Evolutionary conservation across 768 basidiomycete genomes (phyloP).

Genomic region (Podaxis rugospora): DNA sequence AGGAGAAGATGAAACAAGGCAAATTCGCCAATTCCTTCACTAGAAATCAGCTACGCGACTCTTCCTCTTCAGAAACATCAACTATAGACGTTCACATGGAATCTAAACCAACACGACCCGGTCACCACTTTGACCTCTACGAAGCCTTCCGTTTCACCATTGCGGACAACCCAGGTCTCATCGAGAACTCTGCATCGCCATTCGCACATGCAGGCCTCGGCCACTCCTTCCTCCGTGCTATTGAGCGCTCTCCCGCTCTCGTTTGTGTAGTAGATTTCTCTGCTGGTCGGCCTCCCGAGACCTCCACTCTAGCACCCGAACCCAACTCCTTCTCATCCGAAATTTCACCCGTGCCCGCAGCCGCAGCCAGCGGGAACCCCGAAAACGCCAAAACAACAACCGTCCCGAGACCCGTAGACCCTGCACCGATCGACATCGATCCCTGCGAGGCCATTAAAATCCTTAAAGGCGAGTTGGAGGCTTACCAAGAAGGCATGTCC

Average conservation of each 20-base stretch:
- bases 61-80: constrained; percentile 16
- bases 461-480: constrained; percentile 79
- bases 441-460: constrained; percentile 77
- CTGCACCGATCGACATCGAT: constrained; percentile 18
- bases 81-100: constrained; percentile 1
- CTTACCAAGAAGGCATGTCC: constrained; percentile 77
- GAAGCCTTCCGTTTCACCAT: constrained; percentile 91
- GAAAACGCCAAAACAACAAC: neutral
- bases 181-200: constrained; percentile 51
- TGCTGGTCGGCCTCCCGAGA: constrained; percentile 25
- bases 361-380: neutral
- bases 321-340: neutral
- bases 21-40: constrained; percentile 47
- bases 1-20: constrained; percentile 45
- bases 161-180: constrained; percentile 94
- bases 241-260: constrained; percentile 87
- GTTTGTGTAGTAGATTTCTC: constrained; percentile 92
- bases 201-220: constrained; percentile 67
- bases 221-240: constrained; percentile 87
- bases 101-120: constrained; percentile 18
- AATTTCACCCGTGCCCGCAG: too few relatives aligned
- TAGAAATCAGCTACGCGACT: constrained; percentile 36
- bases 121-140: constrained; percentile 51
- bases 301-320: neutral
- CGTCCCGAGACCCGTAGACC: neutral